phyloP scores from a whole-genome alignment of 2,329 filamentous ascomycete species.

The Claviceps paspali region DNA sequence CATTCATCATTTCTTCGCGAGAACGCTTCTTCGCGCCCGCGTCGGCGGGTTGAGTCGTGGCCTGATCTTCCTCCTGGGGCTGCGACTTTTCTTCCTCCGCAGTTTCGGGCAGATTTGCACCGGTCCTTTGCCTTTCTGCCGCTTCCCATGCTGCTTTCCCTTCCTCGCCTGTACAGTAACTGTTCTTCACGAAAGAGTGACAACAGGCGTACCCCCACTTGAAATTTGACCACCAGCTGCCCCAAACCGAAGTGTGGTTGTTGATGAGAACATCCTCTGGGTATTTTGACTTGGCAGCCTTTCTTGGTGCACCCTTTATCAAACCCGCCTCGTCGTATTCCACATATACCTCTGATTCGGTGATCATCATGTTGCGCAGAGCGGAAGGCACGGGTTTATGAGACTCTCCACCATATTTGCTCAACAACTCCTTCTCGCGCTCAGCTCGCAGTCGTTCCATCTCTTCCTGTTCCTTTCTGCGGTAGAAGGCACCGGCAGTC shows the following conservation, averaged over 20 bases:
- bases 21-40: conserved; percentile 50
- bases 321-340: conserved; percentile 87
- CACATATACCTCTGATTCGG: conserved; percentile 73
- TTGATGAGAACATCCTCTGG: conserved; percentile 73
- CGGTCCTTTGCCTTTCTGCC: conserved; percentile 45
- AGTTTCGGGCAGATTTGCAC: conserved; percentile 25
- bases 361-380: conserved; percentile 51
- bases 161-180: conserved; percentile 88
- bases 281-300: conserved; percentile 76
- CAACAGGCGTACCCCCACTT: conserved; percentile 95
- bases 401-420: conserved; percentile 67
- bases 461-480: conserved; percentile 67
- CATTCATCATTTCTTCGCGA: conserved; percentile 62
- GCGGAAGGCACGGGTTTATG: conserved; percentile 39
- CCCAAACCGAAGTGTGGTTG: conserved; percentile 89
- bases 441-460: conserved; percentile 52
- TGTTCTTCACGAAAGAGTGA: conserved; percentile 87
- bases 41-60: conserved; percentile 18
- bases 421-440: conserved; percentile 53
- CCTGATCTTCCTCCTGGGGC: conserved; percentile 12
- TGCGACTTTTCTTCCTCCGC: conserved; percentile 14
- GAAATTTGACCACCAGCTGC: conserved; percentile 94
- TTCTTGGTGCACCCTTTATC: conserved; percentile 74
- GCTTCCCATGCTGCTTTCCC: conserved; percentile 71
- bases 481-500: conserved; percentile 72